phyloP scores from a whole-genome alignment of 257 asterid species.

The Osmanthus fragrans region DNA sequence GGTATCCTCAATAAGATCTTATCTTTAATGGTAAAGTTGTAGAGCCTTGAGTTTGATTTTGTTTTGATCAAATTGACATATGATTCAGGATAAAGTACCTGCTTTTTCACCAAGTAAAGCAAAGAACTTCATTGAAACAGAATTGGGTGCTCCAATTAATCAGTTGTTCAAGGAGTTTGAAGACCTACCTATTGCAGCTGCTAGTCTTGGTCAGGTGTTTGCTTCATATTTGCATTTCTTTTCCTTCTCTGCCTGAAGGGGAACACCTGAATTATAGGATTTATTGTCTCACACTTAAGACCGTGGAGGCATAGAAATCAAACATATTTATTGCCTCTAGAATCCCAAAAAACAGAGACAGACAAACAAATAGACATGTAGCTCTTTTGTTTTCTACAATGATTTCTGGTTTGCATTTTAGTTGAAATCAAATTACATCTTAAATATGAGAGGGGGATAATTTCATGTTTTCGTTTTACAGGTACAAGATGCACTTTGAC shows the following conservation, averaged over 20 bases:
- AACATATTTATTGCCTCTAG: background rate
- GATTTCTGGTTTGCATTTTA: background rate
- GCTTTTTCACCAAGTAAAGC: background rate
- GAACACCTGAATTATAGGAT: background rate
- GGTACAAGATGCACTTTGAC: background rate
- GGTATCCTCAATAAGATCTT: slow-evolving; percentile 36
- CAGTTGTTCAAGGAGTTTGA: slow-evolving; percentile 78
- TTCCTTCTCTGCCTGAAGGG: background rate
- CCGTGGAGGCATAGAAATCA: too few species aligned
- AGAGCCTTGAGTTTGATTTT: background rate
- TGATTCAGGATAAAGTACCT: background rate
- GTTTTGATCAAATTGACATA: background rate
- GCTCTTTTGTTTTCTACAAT: background rate
- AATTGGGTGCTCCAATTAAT: slow-evolving; percentile 77
- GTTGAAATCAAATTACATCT: too few species aligned
- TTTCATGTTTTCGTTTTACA: background rate
- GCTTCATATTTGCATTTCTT: background rate
- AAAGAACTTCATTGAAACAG: slow-evolving; percentile 68
- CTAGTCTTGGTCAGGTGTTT: slow-evolving; percentile 99
- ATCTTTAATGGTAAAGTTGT: background rate
- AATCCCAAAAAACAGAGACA: background rate
- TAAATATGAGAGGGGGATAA: background rate
- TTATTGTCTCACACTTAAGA: background rate
- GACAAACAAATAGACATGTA: background rate
- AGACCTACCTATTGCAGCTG: slow-evolving; percentile 96